Evolutionary conservation across 805 yeast genomes (phyloP), one percentile per base, ranked within the genome.

Genomic region (Wickerhamiella occidentalis): DNA sequence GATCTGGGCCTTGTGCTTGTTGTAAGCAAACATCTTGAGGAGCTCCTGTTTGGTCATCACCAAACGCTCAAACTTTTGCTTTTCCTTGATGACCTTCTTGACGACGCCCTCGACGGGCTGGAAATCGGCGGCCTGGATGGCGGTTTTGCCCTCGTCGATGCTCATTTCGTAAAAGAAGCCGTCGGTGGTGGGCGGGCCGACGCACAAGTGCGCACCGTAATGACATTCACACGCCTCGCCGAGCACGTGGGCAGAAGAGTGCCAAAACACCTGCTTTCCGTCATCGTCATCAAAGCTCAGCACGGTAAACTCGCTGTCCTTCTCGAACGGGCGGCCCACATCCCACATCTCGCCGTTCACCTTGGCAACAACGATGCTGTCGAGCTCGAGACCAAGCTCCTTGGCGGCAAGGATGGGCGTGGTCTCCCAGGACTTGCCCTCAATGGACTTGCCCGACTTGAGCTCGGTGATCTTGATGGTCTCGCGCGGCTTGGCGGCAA

Each of bases 191-290:
- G 98, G 98, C 28, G 98, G 98, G 57, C 98, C 98, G 55, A 80
- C 72, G 66, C 85, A 79, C 56, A 92, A 78, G 66, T 90, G 95
- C 56, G 95, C 94, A 58, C 96, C 97, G 65, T 82, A 73, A 67
- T 86, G 92, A 67, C 96, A 82, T 71, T 92, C 98, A 72, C 95
- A 84, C 45, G 96, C 90, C 72, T 92, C 98, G 69, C 98, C 98
- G 59, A 92, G 72, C 49, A 92, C 90, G 69, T 92, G 98, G 48
- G 98, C 98, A 57, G 95, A 83, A 2, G 98, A 92, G 68, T 92
- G 98, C 98, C 98, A 92, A 71, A 92, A 92, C 30, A 90, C 97
- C 56, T 80, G 79, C 65, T 82, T 85, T 68, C 97, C 98, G 62
- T 88, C 96, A n/a, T 84, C 84, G 53, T 85, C 74, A 36, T 86